A percentile compares a stretch with the other conserved stretches of the same genome.
Evolutionary conservation across 176 grass and related monocot species (phyloP).

Genomic region (Phyllostachys edulis): DNA sequence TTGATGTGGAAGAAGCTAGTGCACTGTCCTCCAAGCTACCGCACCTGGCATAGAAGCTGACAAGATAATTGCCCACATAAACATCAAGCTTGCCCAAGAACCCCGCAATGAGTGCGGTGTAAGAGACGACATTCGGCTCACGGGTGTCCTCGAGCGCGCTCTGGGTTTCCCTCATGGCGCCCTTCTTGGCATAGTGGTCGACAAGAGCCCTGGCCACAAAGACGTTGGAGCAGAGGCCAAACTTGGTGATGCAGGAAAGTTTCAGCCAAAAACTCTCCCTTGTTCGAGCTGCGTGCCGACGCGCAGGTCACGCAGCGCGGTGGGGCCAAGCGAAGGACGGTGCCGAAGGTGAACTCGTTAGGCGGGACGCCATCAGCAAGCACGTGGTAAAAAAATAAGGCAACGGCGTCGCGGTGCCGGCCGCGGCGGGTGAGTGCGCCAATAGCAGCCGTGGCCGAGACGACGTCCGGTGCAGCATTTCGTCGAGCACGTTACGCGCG

Average conservation of each 20-base stretch:
- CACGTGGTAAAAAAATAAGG: constrained; percentile 47
- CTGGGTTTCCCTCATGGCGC: constrained; percentile 57
- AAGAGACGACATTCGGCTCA: constrained; percentile 73
- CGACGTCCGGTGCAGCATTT: constrained; percentile 60
- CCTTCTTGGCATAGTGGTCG: constrained; percentile 75
- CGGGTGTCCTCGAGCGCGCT: constrained; percentile 48
- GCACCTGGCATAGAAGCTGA: constrained; percentile 84
- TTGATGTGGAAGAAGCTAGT: constrained; percentile 9
- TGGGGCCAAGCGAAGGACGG: constrained; percentile 57
- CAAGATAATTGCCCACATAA: constrained; percentile 66
- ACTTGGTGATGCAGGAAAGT: constrained; percentile 49
- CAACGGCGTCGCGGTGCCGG: constrained; percentile 52
- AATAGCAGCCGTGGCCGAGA: constrained; percentile 60
- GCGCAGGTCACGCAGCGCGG: constrained; percentile 37
- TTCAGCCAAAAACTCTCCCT: too few species aligned
- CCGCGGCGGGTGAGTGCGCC: constrained; percentile 48
- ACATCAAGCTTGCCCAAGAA: constrained; percentile 53
- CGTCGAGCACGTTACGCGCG: constrained; percentile 54
- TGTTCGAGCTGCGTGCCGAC: constrained; percentile 49
- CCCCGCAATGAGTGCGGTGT: constrained; percentile 59
- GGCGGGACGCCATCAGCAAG: constrained; percentile 43
- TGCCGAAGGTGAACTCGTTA: constrained; percentile 88
- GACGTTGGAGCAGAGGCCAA: constrained; percentile 60
- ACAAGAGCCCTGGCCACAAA: constrained; percentile 83
- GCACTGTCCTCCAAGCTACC: constrained; percentile 74